phyloP scores from a whole-genome alignment of 495 filamentous ascomycete species.

The Hypoxylon rickii region DNA sequence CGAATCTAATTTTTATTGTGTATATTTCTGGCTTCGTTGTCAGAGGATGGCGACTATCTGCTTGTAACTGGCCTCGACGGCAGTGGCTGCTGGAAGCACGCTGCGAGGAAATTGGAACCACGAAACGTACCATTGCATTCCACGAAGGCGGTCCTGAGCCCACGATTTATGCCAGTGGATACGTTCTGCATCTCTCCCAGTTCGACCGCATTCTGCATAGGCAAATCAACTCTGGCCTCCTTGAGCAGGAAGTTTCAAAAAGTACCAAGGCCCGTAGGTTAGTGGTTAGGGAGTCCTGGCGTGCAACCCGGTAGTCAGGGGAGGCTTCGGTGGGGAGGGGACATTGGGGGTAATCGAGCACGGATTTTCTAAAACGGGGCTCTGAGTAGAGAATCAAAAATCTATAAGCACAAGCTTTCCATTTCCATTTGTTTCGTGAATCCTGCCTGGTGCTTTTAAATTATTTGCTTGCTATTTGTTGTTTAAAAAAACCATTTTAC shows the following conservation, averaged over 20 bases:
- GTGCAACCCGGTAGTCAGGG: conserved; percentile 6
- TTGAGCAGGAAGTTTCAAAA: conserved; percentile 1
- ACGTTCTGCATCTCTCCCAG: conserved; percentile 3
- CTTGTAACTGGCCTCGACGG: background rate
- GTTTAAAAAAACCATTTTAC: no score
- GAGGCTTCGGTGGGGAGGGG: conserved; percentile 7
- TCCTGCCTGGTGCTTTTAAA: background rate
- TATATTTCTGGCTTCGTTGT: conserved; percentile 37
- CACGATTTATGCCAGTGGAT: conserved; percentile 19
- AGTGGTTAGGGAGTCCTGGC: conserved; percentile 22
- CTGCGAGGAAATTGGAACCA: conserved; percentile 11
- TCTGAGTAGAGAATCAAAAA: conserved; percentile 18
- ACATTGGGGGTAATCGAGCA: conserved; percentile 8
- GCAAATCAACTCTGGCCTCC: conserved; percentile 11
- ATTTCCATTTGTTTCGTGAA: conserved; percentile 19
- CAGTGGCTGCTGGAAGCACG: background rate
- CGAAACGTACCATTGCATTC: conserved; percentile 16
- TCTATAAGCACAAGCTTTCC: conserved; percentile 3
- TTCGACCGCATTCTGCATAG: conserved; percentile 7
- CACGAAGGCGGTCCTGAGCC: conserved; percentile 10
- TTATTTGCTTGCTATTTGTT: background rate
- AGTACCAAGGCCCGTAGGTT: conserved; percentile 6
- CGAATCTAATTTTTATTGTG: conserved; percentile 43
- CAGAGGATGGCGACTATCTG: conserved; percentile 9
- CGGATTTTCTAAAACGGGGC: conserved; percentile 9